Evolutionary conservation across 2,329 filamentous ascomycete genomes (phyloP).

Genomic region (Sporothrix dimorphospora): DNA sequence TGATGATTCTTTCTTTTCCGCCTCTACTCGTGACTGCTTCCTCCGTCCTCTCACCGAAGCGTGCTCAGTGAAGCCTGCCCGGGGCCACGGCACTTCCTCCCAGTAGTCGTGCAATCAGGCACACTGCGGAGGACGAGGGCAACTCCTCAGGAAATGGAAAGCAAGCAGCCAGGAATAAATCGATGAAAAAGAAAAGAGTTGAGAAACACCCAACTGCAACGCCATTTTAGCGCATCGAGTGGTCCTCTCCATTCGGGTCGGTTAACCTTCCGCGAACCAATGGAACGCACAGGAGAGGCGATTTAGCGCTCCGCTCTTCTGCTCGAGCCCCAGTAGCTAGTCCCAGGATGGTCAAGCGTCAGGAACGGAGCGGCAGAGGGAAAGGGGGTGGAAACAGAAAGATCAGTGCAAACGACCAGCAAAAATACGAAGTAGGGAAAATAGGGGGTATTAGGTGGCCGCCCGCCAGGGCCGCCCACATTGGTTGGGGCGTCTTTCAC

Average conservation of each 20-base stretch:
- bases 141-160: not conserved
- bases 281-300: conserved; percentile 35
- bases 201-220: conserved; percentile 27
- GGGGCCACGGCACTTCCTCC: too few species aligned
- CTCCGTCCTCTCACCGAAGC: conserved; percentile 17
- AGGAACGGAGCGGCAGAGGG: conserved; percentile 26
- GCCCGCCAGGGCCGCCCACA: not conserved
- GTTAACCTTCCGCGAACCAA: conserved; percentile 46
- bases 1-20: not conserved
- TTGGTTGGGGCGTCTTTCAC: not conserved
- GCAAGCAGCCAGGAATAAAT: not conserved
- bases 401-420: not conserved
- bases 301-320: conserved; percentile 40
- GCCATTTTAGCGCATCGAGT: conserved; percentile 31
- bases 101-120: not conserved
- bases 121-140: not conserved
- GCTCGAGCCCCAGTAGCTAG: conserved; percentile 16
- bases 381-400: conserved; percentile 18
- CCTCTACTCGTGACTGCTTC: conserved; percentile 5
- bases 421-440: not conserved
- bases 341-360: conserved; percentile 25
- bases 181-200: not conserved
- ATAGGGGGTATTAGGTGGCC: too few species aligned
- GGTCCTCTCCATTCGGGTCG: conserved; percentile 36
- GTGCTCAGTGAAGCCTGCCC: not conserved